Conservation (phyloP, 2,329 filamentous ascomycete genomes). For the Madurella mycetomatis region DNA sequence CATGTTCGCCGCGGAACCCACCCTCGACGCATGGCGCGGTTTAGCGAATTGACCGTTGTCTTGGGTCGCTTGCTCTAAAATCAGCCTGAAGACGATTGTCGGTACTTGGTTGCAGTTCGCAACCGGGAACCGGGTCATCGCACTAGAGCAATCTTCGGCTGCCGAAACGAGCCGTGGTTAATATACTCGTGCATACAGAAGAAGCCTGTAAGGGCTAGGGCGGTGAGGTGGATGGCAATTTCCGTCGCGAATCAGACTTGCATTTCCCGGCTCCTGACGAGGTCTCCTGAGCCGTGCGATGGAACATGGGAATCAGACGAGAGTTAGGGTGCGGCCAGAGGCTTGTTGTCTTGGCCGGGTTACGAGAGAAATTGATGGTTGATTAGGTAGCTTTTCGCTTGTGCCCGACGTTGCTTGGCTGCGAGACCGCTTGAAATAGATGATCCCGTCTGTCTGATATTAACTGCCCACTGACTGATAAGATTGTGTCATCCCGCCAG, state of each 20-base stretch:
- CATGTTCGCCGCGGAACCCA: background rate
- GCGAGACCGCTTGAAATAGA: background rate
- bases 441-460: background rate
- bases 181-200: slow-evolving; percentile 6
- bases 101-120: slow-evolving; percentile 2
- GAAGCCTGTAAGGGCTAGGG: background rate
- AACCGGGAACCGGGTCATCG: background rate
- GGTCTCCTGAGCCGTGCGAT: slow-evolving; percentile 15
- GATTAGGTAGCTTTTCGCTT: background rate
- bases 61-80: slow-evolving; percentile 8
- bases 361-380: background rate
- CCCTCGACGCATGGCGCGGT: background rate
- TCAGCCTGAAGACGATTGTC: slow-evolving; percentile 12
- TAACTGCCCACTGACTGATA: background rate
- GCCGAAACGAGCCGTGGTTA: slow-evolving; percentile 6
- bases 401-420: background rate
- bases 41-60: background rate
- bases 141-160: slow-evolving; percentile 8
- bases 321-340: background rate
- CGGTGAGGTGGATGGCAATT: slow-evolving; percentile 10
- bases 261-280: slow-evolving; percentile 6
- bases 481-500: background rate
- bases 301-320: slow-evolving; percentile 6
- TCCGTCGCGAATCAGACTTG: slow-evolving; percentile 11
- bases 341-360: background rate